A percentile compares a stretch with the other conserved stretches of the same genome.
These are phyloP conservation scores for Elongisporangium undulatum DNA, from an alignment of 352 stramenopile species.

Conservation along the genomic window DNA sequence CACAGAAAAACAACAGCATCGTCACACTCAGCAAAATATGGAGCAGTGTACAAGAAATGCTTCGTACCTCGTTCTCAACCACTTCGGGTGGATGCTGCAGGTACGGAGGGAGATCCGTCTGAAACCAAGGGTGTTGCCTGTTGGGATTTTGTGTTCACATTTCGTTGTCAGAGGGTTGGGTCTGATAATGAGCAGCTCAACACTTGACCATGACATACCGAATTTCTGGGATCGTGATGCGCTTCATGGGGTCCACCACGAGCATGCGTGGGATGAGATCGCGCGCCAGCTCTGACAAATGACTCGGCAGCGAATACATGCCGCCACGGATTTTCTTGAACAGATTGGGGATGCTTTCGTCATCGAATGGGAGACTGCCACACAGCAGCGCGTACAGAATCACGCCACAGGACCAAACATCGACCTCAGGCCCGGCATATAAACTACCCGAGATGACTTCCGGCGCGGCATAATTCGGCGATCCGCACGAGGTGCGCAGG, in stretches of 20 bases:
- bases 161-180: not conserved
- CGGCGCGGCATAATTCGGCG: slow-evolving; percentile 99
- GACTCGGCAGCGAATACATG: slow-evolving; percentile 97
- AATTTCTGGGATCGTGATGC: slow-evolving; percentile 99
- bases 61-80: slow-evolving; percentile 93
- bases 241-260: slow-evolving; percentile 99
- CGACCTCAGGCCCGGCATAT: slow-evolving; percentile 98
- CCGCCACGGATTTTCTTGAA: slow-evolving; percentile 99
- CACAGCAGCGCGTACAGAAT: slow-evolving; percentile 99
- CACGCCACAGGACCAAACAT: slow-evolving; percentile 99
- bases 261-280: slow-evolving; percentile 98
- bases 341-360: slow-evolving; percentile 98
- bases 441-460: slow-evolving; percentile 98
- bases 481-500: slow-evolving; percentile 96
- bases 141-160: not conserved
- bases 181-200: not conserved
- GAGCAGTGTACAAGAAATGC: not conserved
- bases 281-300: slow-evolving; percentile 94
- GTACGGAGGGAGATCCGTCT: slow-evolving; percentile 97
- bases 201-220: slow-evolving; percentile 23
- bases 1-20: not conserved
- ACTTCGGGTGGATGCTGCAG: slow-evolving; percentile 94
- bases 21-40: not conserved
- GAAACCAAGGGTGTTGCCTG: slow-evolving; percentile 96
- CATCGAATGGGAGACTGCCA: slow-evolving; percentile 97